Evolutionary conservation across 2,329 filamentous ascomycete genomes (phyloP), one percentile per base, ranked within the genome.

Genomic region (Claviceps quebecensis): DNA sequence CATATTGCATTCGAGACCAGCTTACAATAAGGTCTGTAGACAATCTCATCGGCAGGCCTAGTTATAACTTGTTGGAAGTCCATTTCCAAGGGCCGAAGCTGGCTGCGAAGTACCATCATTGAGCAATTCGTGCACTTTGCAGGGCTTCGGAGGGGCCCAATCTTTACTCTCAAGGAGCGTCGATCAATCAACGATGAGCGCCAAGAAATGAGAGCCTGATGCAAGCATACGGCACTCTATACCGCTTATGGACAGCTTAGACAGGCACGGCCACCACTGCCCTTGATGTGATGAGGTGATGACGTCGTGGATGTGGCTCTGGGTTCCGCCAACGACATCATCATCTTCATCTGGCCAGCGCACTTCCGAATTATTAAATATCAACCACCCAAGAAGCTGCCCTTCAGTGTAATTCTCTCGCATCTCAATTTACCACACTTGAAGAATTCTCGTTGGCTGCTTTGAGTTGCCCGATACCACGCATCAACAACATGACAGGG

Each of bases 401-500:
- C 26, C 48, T 6, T 16, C 34, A 45, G 3, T 34, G 5, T 26
- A 22, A 34, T 22, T 36, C 29, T 5, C 26, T 11, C 16, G 7
- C 17, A 17, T 11, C 40, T 43, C 4, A 26, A 29, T 11, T 37
- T 13, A 16, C n/a, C 40, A 4, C 17, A n/a, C 1, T 37, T n/a
- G 8, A n/a, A 43, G 11, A 22, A 43, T 26, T 34, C 3, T 17
- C 36, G 16, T 14, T 14, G 16, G 3, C 16, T 22, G 8, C 14
- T 26, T 37, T 5, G 0, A 11, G 22, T 22, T 26, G 7, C 23
- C 8, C 14, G 5, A 7, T 19, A 19, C 47, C 22, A 37, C 37
- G 17, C 3, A 23, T 47, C 56, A 64, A 39, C 55, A 64, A 39
- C 53, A 69, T 68, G 67, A 62, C 64, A 53, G 65, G 63, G 55